These are phyloP conservation scores for Citrus sp. DNA, from an alignment of 345 rosid genomes.

Conservation along the genomic window DNA sequence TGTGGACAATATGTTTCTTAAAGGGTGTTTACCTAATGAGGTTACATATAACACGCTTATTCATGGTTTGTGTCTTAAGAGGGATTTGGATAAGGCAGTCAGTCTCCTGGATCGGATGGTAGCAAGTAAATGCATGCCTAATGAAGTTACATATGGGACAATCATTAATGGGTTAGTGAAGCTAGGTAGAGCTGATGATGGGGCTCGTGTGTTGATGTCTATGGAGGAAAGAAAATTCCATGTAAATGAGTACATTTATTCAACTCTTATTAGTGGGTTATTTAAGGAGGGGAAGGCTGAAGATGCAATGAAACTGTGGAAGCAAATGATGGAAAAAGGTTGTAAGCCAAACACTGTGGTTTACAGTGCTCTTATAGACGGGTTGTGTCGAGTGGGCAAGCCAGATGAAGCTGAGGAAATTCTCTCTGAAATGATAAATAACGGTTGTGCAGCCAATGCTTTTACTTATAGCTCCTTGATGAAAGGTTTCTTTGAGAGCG, in stretches of 20 bases:
- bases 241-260: slow-evolving; percentile 64
- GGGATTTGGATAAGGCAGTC: slow-evolving; percentile 80
- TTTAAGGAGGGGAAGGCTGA: slow-evolving; percentile 71
- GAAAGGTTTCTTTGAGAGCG: slow-evolving; percentile 67
- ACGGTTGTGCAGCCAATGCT: slow-evolving; percentile 68
- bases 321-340: slow-evolving; percentile 53
- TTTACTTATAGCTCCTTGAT: slow-evolving; percentile 85
- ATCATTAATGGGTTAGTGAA: slow-evolving; percentile 81
- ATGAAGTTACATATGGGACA: slow-evolving; percentile 79
- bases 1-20: slow-evolving; percentile 88
- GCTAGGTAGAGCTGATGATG: slow-evolving; percentile 62
- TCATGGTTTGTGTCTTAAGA: slow-evolving; percentile 79
- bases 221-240: slow-evolving; percentile 76
- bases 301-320: slow-evolving; percentile 65
- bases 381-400: slow-evolving; percentile 70
- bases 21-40: slow-evolving; percentile 79
- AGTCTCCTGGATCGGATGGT: slow-evolving; percentile 82
- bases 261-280: slow-evolving; percentile 71
- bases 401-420: slow-evolving; percentile 59
- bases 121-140: slow-evolving; percentile 61
- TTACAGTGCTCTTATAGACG: slow-evolving; percentile 73
- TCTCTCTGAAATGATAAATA: slow-evolving; percentile 50
- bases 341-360: slow-evolving; percentile 53
- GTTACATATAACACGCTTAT: slow-evolving; percentile 89
- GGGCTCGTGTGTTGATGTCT: slow-evolving; percentile 38